A percentile compares a stretch with the other conserved stretches of the same genome.
These are phyloP conservation scores for Carpinus viminea DNA, from an alignment of 306 rosid genomes.

Conservation along the genomic window DNA sequence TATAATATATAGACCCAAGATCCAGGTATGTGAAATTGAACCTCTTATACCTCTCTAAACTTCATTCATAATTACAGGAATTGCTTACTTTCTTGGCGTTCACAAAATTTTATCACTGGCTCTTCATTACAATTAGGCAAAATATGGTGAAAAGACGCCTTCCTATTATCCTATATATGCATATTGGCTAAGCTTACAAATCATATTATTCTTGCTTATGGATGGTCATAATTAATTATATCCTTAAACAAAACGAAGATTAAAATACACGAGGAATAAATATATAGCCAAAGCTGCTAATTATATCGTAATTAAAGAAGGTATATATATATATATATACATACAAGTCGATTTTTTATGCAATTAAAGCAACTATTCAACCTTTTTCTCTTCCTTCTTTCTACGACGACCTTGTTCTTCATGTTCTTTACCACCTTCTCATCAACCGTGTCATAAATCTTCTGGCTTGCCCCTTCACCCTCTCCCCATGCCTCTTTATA, in stretches of 20 bases:
- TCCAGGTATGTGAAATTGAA: too few species aligned
- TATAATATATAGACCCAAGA: too few species aligned
- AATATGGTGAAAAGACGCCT: background rate
- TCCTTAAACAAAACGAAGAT: background rate
- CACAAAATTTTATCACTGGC: background rate
- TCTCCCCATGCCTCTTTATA: slow-evolving; percentile 37
- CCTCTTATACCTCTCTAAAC: too few species aligned
- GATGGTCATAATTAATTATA: background rate
- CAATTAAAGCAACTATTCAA: slow-evolving; percentile 25
- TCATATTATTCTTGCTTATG: background rate
- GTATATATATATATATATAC: background rate
- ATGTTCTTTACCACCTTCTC: slow-evolving; percentile 53
- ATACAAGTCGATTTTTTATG: background rate
- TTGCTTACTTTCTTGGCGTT: too few species aligned
- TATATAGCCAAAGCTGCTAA: background rate
- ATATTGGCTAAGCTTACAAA: background rate
- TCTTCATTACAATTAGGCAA: background rate
- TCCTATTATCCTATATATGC: too few species aligned
- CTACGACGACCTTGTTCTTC: slow-evolving; percentile 24
- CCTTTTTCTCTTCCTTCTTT: slow-evolving; percentile 40
- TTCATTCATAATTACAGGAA: too few species aligned
- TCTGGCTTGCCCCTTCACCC: slow-evolving; percentile 39
- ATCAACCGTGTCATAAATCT: slow-evolving; percentile 44
- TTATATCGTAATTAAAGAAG: background rate
- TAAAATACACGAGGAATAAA: background rate